Evolutionary conservation across 352 stramenopile genomes (phyloP).

Genomic region (Globisporangium irregulare): DNA sequence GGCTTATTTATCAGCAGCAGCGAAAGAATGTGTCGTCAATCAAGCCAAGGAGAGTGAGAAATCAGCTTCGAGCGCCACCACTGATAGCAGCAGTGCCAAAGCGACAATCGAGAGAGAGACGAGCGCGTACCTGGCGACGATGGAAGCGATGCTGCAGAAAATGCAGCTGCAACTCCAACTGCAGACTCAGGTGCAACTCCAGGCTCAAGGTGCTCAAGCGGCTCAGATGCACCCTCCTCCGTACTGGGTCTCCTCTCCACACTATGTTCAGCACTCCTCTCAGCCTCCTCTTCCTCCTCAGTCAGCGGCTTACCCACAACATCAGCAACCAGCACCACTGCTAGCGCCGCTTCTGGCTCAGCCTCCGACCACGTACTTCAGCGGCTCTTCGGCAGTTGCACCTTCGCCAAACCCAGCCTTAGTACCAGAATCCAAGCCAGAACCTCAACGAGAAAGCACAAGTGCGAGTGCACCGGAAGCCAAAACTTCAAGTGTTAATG

Average conservation of each 20-base stretch:
- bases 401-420: not conserved
- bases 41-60: not conserved
- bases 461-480: not conserved
- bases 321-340: not conserved
- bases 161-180: constrained; percentile 65
- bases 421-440: not conserved
- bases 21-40: not conserved
- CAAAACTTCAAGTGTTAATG: not conserved
- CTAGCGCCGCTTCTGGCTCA: not conserved
- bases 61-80: not conserved
- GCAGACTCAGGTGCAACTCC: constrained; percentile 27
- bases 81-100: not conserved
- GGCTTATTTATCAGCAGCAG: not conserved
- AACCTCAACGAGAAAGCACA: not conserved
- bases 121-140: constrained; percentile 35
- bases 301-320: not conserved
- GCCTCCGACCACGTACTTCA: not conserved
- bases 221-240: constrained; percentile 8
- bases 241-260: constrained; percentile 14
- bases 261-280: not conserved
- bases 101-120: constrained; percentile 25
- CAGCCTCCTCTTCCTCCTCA: not conserved
- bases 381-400: not conserved
- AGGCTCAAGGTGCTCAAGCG: constrained; percentile 16
- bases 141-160: constrained; percentile 58